Percentiles rank a stretch among this genome's conserved stretches.
Evolutionary conservation across 2,329 filamentous ascomycete species (phyloP).

Genomic region (Aspergillus eucalypticola): DNA sequence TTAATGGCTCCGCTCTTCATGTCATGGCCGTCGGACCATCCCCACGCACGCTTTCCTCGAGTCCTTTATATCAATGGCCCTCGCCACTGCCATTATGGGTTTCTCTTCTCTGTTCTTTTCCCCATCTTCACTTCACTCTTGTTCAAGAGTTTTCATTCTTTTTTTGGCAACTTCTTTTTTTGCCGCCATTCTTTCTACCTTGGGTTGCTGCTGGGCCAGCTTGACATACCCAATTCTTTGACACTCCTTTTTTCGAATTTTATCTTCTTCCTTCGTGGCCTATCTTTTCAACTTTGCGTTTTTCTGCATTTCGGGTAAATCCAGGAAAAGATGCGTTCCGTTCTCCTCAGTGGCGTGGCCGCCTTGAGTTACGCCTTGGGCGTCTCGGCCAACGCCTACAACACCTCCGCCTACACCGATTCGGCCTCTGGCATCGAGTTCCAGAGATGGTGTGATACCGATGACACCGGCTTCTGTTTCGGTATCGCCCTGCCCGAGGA

Average conservation of each 20-base stretch:
- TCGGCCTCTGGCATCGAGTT: conserved; percentile 19
- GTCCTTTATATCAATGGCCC: conserved; percentile 15
- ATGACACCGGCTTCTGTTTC: conserved; percentile 18
- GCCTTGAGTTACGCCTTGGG: conserved; percentile 18
- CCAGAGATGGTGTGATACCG: conserved; percentile 21
- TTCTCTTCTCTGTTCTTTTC: too few species aligned
- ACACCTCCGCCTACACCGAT: conserved; percentile 21
- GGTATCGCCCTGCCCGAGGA: conserved; percentile 20
- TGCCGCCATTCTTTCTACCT: conserved; percentile 14
- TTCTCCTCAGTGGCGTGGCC: conserved; percentile 11
- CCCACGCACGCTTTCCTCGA: not conserved
- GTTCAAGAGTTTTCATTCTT: conserved; percentile 8
- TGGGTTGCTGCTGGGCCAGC: conserved; percentile 20
- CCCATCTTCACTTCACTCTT: conserved; percentile 5
- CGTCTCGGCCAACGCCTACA: conserved; percentile 12
- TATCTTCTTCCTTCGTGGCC: not conserved
- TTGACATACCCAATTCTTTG: conserved; percentile 9
- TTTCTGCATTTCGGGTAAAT: conserved; percentile 7
- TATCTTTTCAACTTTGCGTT: conserved; percentile 5
- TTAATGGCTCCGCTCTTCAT: not conserved
- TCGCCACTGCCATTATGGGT: not conserved
- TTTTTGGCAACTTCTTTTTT: conserved; percentile 3
- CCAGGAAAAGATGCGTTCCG: conserved; percentile 16
- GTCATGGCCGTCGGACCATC: not conserved
- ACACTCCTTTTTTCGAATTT: conserved; percentile 12